Conservation (phyloP, 2,329 filamentous ascomycete genomes). For the Pseudogymnoascus sp. region DNA sequence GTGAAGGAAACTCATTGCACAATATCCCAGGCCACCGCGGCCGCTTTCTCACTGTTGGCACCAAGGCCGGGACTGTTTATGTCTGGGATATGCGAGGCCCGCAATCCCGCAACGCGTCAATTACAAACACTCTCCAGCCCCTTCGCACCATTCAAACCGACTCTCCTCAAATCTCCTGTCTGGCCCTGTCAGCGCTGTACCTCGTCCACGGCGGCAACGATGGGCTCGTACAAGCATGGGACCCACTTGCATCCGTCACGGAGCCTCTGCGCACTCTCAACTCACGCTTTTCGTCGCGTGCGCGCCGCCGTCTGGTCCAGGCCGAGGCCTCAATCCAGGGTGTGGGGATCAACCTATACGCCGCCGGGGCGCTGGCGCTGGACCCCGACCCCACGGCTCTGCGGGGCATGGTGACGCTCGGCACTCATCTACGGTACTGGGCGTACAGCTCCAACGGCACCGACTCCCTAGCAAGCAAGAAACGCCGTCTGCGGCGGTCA, state of each 20-base stretch:
- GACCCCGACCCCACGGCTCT: constrained; percentile 83
- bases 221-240: constrained; percentile 93
- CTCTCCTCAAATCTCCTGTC: constrained; percentile 75
- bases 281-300: constrained; percentile 72
- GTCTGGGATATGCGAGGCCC: constrained; percentile 78
- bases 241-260: constrained; percentile 74
- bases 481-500: constrained; percentile 68
- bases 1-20: constrained; percentile 24
- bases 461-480: constrained; percentile 66
- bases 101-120: constrained; percentile 42
- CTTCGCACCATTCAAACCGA: constrained; percentile 82
- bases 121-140: constrained; percentile 57
- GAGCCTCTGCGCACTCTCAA: constrained; percentile 81
- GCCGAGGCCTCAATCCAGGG: constrained; percentile 60
- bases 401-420: constrained; percentile 79
- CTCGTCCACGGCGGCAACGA: constrained; percentile 91
- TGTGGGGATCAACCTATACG: constrained; percentile 68
- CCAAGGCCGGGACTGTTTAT: constrained; percentile 66
- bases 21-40: constrained; percentile 82
- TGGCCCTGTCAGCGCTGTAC: constrained; percentile 79
- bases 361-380: constrained; percentile 75
- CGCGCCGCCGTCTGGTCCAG: constrained; percentile 66
- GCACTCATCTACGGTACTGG: constrained; percentile 86
- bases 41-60: constrained; percentile 75
- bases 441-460: constrained; percentile 77